Evolutionary conservation across 73 alveolate species (phyloP), one percentile per base, ranked within the genome.

Genomic region (Paramecium caudatum): DNA sequence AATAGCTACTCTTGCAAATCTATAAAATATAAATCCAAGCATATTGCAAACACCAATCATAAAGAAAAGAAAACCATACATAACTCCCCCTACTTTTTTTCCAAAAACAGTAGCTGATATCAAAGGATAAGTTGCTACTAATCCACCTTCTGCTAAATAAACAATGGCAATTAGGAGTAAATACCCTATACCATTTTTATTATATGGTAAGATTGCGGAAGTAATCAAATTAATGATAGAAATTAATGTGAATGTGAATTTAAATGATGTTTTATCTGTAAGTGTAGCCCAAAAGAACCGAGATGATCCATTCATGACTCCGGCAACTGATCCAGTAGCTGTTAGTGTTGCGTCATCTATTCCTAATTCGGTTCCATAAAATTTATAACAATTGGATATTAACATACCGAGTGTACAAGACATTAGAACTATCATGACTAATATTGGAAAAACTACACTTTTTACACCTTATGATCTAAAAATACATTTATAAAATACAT

Each of bases 281-380:
- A 65, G 33, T 3, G 83, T 30, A n/a, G 83, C 83, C 83, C 83
- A 32, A n/a, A 65, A 65, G 83, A 65, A 65, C 16, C 83, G 47
- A 4, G 83, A 65, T 5, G 48, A 65, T n/a, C 83, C 83, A 65
- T 65, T 65, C 83, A 65, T 65, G 7, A 65, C 83, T 12, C 83
- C 83, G 15, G 83, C 83, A 33, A 65, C 55, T 25, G 50, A 65
- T 10, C 83, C 50, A 32, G 83, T 65, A 65, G 49, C 83, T 32
- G 83, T 65, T 3, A 65, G 55, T 33, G 50, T 65, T 4, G 83
- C 83, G 34, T 65, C 83, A 65, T 65, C 50, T 33, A 65, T 65
- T n/a, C 49, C 83, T 36, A 65, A 65, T 33, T 65, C 83, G 19
- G 16, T 4, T 13, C 83, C 83, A 65, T 65, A 65, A 65, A 65